Percentiles rank a stretch among this genome's conserved stretches.
phyloP scores from a whole-genome alignment of 768 basidiomycete genomes.

The Tulasnella sp. region DNA sequence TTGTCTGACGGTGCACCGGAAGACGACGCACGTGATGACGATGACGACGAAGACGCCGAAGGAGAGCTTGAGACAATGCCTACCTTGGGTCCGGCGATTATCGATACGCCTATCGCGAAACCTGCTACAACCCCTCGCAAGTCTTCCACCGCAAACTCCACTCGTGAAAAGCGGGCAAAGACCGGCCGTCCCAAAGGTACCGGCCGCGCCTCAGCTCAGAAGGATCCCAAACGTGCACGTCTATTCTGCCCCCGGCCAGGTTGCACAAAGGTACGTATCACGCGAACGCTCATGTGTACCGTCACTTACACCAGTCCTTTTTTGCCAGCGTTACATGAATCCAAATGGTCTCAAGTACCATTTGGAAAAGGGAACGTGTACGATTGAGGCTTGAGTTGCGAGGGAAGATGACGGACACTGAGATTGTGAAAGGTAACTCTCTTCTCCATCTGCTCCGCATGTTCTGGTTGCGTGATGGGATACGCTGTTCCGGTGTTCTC shows the following conservation, averaged over 20 bases:
- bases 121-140: not conserved
- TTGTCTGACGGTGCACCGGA: not conserved
- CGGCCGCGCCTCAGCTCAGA: slow-evolving; percentile 5
- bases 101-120: not conserved
- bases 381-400: slow-evolving; percentile 17
- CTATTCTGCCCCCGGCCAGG: slow-evolving; percentile 25
- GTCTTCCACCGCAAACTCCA: not conserved
- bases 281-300: not conserved
- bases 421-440: slow-evolving; percentile 3
- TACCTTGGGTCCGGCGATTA: not conserved
- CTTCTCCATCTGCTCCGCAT: not conserved
- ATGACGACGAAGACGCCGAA: slow-evolving; percentile 9
- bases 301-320: not conserved
- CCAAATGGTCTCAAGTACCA: slow-evolving; percentile 59
- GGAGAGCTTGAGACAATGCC: slow-evolving; percentile 2
- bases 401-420: not conserved
- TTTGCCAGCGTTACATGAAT: slow-evolving; percentile 43
- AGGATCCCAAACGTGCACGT: slow-evolving; percentile 9
- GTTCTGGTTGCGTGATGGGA: no score
- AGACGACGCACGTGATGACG: slow-evolving; percentile 1
- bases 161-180: slow-evolving; percentile 9
- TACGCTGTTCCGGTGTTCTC: no score
- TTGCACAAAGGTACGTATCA: slow-evolving; percentile 38
- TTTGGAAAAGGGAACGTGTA: slow-evolving; percentile 52
- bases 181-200: slow-evolving; percentile 5